Conservation (phyloP, 371 early-diverging fungal genomes). For the Mucor velutinosus region DNA sequence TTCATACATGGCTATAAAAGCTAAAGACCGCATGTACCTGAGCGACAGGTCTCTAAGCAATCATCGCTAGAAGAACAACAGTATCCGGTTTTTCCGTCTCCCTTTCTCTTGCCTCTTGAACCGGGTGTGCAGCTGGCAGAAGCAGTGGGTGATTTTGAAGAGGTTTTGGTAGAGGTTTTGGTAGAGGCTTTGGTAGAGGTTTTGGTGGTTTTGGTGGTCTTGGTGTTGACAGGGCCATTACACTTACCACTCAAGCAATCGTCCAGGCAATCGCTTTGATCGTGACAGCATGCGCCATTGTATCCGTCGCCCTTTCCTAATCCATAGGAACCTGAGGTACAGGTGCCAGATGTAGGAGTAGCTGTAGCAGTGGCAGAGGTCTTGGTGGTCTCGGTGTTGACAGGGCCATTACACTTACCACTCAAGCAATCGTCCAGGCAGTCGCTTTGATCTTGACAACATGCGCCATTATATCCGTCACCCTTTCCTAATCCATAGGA, state of each 20-base stretch:
- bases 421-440: constrained; percentile 17
- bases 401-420: constrained; percentile 17
- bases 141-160: constrained; percentile 6
- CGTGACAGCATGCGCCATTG: constrained; percentile 17
- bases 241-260: constrained; percentile 14
- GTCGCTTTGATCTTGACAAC: constrained; percentile 19
- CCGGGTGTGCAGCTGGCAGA: constrained; percentile 2
- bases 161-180: constrained; percentile 4
- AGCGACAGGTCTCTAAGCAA: constrained; percentile 20
- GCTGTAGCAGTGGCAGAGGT: background rate
- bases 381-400: background rate
- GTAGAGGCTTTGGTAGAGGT: constrained; percentile 6
- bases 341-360: constrained; percentile 1
- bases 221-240: constrained; percentile 20
- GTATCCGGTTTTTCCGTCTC: constrained; percentile 21
- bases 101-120: constrained; percentile 18
- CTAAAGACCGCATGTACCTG: constrained; percentile 19
- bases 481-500: constrained; percentile 11
- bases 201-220: constrained; percentile 1
- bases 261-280: constrained; percentile 15
- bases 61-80: constrained; percentile 25
- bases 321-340: constrained; percentile 8
- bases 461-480: constrained; percentile 18
- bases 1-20: background rate
- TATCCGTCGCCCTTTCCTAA: constrained; percentile 15